These are phyloP conservation scores for Monosporozyma solicola DNA, from an alignment of 805 yeast species.

Conservation along the genomic window DNA sequence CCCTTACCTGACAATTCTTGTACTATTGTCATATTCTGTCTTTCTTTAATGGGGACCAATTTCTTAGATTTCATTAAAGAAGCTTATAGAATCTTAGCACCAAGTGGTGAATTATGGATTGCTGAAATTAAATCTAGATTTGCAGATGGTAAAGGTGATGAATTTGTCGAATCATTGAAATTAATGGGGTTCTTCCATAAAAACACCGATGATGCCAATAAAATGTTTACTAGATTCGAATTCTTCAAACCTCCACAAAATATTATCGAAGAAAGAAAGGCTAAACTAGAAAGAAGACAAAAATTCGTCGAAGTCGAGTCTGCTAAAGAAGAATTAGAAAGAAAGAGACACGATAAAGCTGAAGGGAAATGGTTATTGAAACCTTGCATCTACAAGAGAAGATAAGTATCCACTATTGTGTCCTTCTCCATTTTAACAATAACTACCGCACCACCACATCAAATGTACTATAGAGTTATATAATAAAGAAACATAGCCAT, in stretches of 20 bases:
- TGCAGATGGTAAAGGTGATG: constrained; percentile 64
- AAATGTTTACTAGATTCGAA: constrained; percentile 92
- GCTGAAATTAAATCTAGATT: constrained; percentile 95
- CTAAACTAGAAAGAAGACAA: constrained; percentile 51
- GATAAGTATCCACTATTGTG: constrained; percentile 33
- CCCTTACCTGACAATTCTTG: constrained; percentile 76
- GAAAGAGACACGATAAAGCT: constrained; percentile 44
- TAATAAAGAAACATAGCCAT: neutral
- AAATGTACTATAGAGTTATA: neutral
- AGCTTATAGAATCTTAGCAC: constrained; percentile 78
- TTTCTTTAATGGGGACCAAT: constrained; percentile 96
- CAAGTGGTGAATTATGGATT: constrained; percentile 93
- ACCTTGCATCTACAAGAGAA: constrained; percentile 92
- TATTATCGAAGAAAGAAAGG: constrained; percentile 51
- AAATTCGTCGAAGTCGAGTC: constrained; percentile 64
- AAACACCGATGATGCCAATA: constrained; percentile 75
- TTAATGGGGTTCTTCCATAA: constrained; percentile 79
- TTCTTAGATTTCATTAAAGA: constrained; percentile 86
- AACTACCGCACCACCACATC: neutral
- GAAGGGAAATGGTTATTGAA: constrained; percentile 87
- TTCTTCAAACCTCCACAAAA: constrained; percentile 79
- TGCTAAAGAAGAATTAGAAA: constrained; percentile 50
- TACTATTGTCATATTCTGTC: constrained; percentile 83
- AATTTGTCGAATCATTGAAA: constrained; percentile 72
- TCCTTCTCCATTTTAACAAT: neutral